Evolutionary conservation across 2,329 filamentous ascomycete genomes (phyloP), one percentile per base, ranked within the genome.

Genomic region (Ophiostoma sp.): DNA sequence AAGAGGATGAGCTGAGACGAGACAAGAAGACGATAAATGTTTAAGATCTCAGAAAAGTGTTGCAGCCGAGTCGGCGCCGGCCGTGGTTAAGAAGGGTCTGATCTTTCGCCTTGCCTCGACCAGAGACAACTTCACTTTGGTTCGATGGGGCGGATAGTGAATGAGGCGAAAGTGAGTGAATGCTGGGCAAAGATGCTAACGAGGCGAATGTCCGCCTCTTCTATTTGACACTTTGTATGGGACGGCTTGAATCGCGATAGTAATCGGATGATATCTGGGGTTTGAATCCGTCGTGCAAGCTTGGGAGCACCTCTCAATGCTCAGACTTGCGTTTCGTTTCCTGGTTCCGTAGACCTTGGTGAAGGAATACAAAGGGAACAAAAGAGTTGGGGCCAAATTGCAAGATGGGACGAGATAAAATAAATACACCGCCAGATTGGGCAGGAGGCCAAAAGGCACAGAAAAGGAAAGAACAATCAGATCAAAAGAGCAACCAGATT

Each of bases 91-190:
- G 33, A 1, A 64, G 36, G 59, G 59, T 42, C 33, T 63, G 59
- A 17, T 25, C 59, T 63, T 63, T 42, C 15, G 55, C 55, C 50
- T 59, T 36, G 59, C 33, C 22, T 63, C 59, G 59, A n/a, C 59
- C 59, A 36, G n/a, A 25, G n/a, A 63, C 8, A 63, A 63, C 59
- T n/a, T 39, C 59, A 64, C 59, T 42, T 15, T 64, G 59, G n/a
- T 64, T 42, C 33, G 11, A 42, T 36, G n/a, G 33, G 8, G 33
- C 36, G 59, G 59, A 39, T 25, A n/a, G 33, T 12, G 36, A 42
- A 64, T 15, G 42, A n/a, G n/a, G 55, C 55, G 28, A 59, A 15
- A 8, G 22, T 42, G 28, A 33, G 12, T 22, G 28, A 15, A n/a
- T 28, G 17, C 15, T 22, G 59, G n/a, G 59, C n/a, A 36, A 42